Base-by-base conservation (phyloP, 805 yeast species). In the Torulaspora maleeae region DNA sequence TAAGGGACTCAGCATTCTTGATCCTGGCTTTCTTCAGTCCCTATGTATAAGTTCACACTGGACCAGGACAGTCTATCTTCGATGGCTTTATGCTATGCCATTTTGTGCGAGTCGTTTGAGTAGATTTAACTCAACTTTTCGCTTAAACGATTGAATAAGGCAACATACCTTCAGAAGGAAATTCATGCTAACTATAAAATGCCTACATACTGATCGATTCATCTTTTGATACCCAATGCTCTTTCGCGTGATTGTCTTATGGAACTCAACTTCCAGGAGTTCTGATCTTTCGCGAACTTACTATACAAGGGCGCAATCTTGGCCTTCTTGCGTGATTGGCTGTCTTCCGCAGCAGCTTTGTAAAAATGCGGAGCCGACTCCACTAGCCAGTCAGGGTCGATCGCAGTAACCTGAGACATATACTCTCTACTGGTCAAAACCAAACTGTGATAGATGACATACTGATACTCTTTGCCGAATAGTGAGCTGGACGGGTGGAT, bases 401-500 rank as follows among this genome's bases (percentile, higher is more conserved):
- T 79, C n/a, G 77, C 76, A 13, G 90, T 84, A 24, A 84, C 82
- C 55, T 88, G 88, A 45, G 93, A 85, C 96, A 91, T 88, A 59
- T 86, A 93, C 71, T 91, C 98, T 59, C 82, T 81, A 12, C 85
- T 77, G 0, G 99, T 91, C 52, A 88, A 72, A 25, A 89, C 77
- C 43, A 89, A 72, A 27, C 89, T 85, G 58, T 89, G 89, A 58
- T 87, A 90, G 7, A 91, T 64, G 36, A 89, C 83, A 66, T 86
- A 87, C 48, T 85, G 91, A 10, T 91, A 86, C 34, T 71, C 74
- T 46, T 69, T 70, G 29, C 74, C 76, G 58, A 75, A 79, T 15
- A 91, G 63, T 3, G 88, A 69, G 49, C 95, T 84, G 2, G 95
- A 85, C 1, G 99, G 99, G 62, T 91, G 97, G 48, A 91, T 75